phyloP scores from a whole-genome alignment of 805 yeast species.

The Cyberlindnera maritima region DNA sequence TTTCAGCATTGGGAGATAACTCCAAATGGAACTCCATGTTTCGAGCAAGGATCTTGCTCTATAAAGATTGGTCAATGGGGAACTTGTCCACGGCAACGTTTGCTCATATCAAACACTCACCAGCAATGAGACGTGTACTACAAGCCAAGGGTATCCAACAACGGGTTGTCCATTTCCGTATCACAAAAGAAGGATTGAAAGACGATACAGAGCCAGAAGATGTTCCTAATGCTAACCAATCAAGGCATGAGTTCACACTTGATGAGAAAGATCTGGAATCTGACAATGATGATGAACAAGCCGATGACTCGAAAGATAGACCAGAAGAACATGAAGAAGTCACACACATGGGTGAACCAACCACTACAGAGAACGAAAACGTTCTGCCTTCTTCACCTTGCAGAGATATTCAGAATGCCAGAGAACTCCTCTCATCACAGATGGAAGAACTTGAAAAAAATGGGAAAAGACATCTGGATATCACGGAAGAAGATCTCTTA shows the following conservation, averaged over 20 bases:
- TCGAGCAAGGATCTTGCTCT: conserved; percentile 22
- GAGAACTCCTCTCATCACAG: conserved; percentile 16
- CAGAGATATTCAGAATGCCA: conserved; percentile 17
- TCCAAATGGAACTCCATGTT: conserved; percentile 19
- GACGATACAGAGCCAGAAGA: background rate
- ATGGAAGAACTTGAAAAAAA: too few species aligned
- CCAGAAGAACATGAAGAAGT: conserved; percentile 7
- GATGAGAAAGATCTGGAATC: conserved; percentile 19
- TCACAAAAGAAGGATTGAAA: conserved; percentile 2
- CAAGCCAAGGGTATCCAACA: conserved; percentile 10
- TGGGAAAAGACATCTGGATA: too few species aligned
- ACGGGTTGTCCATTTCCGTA: conserved; percentile 13
- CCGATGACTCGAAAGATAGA: background rate
- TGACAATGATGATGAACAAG: conserved; percentile 1
- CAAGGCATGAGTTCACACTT: conserved; percentile 12
- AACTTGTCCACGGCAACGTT: conserved; percentile 12
- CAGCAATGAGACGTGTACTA: conserved; percentile 14
- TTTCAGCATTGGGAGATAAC: conserved; percentile 22
- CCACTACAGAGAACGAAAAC: background rate
- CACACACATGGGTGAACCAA: too few species aligned
- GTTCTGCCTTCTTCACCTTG: conserved; percentile 15
- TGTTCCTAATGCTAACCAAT: background rate
- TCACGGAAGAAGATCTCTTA: too few species aligned
- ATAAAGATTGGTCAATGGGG: conserved; percentile 22
- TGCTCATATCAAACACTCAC: conserved; percentile 21